Conservation (phyloP, 805 yeast species). For the Ogataea neopini region DNA sequence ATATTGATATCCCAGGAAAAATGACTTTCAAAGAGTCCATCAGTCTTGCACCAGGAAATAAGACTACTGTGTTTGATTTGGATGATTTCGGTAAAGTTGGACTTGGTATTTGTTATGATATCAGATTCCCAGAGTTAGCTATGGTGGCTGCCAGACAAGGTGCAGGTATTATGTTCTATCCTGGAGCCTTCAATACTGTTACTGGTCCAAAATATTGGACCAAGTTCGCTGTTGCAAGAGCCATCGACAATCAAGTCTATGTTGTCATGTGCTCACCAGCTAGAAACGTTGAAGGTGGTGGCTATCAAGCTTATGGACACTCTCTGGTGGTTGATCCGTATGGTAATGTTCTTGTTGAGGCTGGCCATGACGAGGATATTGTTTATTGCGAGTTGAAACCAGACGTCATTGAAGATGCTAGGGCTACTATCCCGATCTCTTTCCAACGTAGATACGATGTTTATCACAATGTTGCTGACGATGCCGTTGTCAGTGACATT, state of each 20-base stretch:
- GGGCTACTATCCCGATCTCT: slow-evolving; percentile 69
- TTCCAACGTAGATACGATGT: slow-evolving; percentile 73
- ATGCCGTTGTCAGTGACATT: slow-evolving; percentile 24
- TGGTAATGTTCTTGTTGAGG: slow-evolving; percentile 64
- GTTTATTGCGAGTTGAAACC: slow-evolving; percentile 75
- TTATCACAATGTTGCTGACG: slow-evolving; percentile 45
- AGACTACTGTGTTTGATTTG: slow-evolving; percentile 74
- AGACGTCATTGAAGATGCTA: slow-evolving; percentile 51
- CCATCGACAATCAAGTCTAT: slow-evolving; percentile 72
- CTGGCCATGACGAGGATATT: slow-evolving; percentile 77
- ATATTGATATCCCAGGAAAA: slow-evolving; percentile 88
- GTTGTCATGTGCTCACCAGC: slow-evolving; percentile 88
- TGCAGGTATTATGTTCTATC: slow-evolving; percentile 76
- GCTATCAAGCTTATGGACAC: slow-evolving; percentile 69
- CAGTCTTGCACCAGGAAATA: slow-evolving; percentile 74
- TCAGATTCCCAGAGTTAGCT: slow-evolving; percentile 79
- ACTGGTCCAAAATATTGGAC: slow-evolving; percentile 88
- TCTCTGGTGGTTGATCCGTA: slow-evolving; percentile 63
- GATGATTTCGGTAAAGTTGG: slow-evolving; percentile 73
- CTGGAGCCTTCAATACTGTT: slow-evolving; percentile 82
- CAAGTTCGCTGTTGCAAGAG: slow-evolving; percentile 67
- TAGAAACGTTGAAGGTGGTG: slow-evolving; percentile 55
- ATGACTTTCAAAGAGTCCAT: slow-evolving; percentile 84
- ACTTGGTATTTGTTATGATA: slow-evolving; percentile 81
- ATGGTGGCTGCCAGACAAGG: slow-evolving; percentile 65